These are phyloP conservation scores for Talaromyces piceae DNA, from an alignment of 2,329 filamentous ascomycete genomes.

Conservation along the genomic window DNA sequence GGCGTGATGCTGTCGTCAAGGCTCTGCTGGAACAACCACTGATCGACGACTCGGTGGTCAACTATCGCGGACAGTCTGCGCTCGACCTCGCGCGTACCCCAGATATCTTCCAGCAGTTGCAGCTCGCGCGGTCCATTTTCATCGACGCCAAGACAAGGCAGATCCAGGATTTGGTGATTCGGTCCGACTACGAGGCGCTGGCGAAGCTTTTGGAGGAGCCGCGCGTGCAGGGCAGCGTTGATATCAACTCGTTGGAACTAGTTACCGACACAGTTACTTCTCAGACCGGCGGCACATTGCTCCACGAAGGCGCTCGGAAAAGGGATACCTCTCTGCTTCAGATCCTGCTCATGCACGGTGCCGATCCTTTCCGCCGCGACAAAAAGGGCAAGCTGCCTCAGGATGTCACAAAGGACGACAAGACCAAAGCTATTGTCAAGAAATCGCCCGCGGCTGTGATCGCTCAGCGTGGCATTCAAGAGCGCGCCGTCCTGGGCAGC, in stretches of 20 bases:
- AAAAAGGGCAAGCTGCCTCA: slow-evolving; percentile 93
- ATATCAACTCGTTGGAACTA: slow-evolving; percentile 87
- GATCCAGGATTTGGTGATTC: slow-evolving; percentile 69
- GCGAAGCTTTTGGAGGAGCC: slow-evolving; percentile 77
- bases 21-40: slow-evolving; percentile 72
- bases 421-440: slow-evolving; percentile 80
- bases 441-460: slow-evolving; percentile 89
- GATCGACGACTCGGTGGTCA: slow-evolving; percentile 82
- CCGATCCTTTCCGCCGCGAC: slow-evolving; percentile 91
- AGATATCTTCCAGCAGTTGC: slow-evolving; percentile 91
- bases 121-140: slow-evolving; percentile 82
- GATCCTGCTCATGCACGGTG: slow-evolving; percentile 82
- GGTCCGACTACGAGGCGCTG: slow-evolving; percentile 67
- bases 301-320: slow-evolving; percentile 87
- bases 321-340: slow-evolving; percentile 84
- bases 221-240: slow-evolving; percentile 75
- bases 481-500: slow-evolving; percentile 88
- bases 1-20: slow-evolving; percentile 70
- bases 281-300: slow-evolving; percentile 78
- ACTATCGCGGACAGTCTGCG: slow-evolving; percentile 75
- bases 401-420: slow-evolving; percentile 92
- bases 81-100: slow-evolving; percentile 85
- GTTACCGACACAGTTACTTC: slow-evolving; percentile 70
- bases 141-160: slow-evolving; percentile 78
- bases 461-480: slow-evolving; percentile 90